Conservation (phyloP, 768 basidiomycete genomes). For the Rhizopogon roseolus region DNA sequence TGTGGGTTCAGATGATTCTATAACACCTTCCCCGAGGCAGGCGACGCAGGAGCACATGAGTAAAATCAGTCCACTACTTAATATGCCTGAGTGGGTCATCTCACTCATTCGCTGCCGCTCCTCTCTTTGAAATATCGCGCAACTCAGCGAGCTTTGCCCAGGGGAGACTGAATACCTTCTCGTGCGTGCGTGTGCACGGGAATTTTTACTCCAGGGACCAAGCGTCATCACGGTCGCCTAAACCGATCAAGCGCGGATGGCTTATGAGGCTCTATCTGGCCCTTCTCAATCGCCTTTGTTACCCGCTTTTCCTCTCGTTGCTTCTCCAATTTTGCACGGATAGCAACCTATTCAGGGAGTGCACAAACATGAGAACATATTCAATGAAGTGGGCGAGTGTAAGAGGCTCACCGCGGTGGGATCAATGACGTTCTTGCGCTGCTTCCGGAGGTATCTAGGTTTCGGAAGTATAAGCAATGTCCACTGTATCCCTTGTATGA, state of each 20-base stretch:
- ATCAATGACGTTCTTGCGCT: conserved; percentile 93
- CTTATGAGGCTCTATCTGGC: conserved; percentile 21
- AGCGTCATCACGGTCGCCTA: conserved; percentile 16
- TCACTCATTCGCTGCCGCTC: too few species aligned
- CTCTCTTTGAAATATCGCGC: too few species aligned
- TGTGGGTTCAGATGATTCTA: too few species aligned
- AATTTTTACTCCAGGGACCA: background rate
- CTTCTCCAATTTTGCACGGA: conserved; percentile 62
- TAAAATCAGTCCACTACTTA: too few species aligned
- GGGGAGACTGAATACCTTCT: too few species aligned
- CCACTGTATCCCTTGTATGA: background rate
- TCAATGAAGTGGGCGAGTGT: background rate
- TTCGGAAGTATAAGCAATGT: background rate
- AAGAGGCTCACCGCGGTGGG: conserved; percentile 54
- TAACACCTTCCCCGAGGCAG: too few species aligned
- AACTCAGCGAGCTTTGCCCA: too few species aligned
- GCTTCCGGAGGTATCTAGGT: conserved; percentile 70
- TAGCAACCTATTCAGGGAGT: conserved; percentile 38
- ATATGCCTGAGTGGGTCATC: too few species aligned
- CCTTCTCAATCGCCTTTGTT: conserved; percentile 30
- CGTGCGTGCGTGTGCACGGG: too few species aligned
- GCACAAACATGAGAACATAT: background rate
- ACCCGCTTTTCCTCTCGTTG: conserved; percentile 42
- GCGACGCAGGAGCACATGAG: too few species aligned
- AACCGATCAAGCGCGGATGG: conserved; percentile 33